Conservation (phyloP, 768 basidiomycete species). For the Lentinula sp. region DNA sequence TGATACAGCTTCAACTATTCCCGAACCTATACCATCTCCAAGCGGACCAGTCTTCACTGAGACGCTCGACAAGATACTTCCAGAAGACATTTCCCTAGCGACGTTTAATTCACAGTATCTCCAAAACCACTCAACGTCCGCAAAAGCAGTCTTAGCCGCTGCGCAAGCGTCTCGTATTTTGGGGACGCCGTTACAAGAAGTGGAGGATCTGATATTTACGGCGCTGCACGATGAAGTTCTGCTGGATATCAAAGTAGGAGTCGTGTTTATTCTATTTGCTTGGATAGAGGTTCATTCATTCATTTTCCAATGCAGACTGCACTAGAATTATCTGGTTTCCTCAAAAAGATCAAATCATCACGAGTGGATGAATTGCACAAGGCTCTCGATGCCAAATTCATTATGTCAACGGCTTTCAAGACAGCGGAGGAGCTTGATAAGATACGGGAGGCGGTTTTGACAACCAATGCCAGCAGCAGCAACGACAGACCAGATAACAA, state of each 20-base stretch:
- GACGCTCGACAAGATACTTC: constrained; percentile 44
- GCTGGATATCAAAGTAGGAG: constrained; percentile 31
- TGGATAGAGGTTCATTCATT: neutral
- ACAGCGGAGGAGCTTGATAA: constrained; percentile 29
- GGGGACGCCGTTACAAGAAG: constrained; percentile 45
- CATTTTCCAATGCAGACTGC: constrained; percentile 32
- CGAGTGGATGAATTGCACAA: constrained; percentile 40
- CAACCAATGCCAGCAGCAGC: neutral
- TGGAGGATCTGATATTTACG: constrained; percentile 53
- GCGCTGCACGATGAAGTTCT: constrained; percentile 25
- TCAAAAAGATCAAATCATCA: constrained; percentile 28
- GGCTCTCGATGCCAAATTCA: constrained; percentile 33
- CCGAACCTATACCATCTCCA: constrained; percentile 33
- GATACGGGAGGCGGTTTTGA: constrained; percentile 15
- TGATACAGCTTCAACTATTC: constrained; percentile 35
- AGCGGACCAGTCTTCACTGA: constrained; percentile 46
- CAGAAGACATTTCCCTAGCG: constrained; percentile 52
- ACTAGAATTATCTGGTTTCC: constrained; percentile 27
- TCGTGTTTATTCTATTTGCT: neutral
- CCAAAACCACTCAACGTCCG: constrained; percentile 49
- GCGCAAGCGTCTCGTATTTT: constrained; percentile 52
- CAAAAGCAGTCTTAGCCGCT: constrained; percentile 52
- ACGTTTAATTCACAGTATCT: constrained; percentile 73
- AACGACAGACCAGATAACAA: neutral
- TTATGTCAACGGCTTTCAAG: constrained; percentile 45